Evolutionary conservation across 257 asterid species (phyloP).

Genomic region (Penstemon newberryi): DNA sequence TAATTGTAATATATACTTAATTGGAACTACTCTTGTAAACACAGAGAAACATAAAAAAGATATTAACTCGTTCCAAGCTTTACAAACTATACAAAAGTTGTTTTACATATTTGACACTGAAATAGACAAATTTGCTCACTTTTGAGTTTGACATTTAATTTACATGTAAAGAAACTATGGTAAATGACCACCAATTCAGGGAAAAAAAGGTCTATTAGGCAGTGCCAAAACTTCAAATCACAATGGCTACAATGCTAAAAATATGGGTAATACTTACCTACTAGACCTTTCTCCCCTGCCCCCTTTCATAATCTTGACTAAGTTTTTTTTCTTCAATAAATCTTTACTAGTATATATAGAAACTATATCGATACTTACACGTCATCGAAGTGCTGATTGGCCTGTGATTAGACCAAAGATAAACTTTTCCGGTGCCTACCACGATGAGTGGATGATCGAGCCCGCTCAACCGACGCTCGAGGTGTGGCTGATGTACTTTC

Average conservation of each 20-base stretch:
- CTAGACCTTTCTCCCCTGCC: neutral
- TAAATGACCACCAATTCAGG: constrained; percentile 4
- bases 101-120: no score
- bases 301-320: neutral
- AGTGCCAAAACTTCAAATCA: neutral
- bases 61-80: no score
- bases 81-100: no score
- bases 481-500: constrained; percentile 66
- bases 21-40: no score
- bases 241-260: neutral
- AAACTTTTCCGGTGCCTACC: constrained; percentile 59
- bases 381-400: neutral
- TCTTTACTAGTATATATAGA: neutral
- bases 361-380: neutral
- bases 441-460: constrained; percentile 38
- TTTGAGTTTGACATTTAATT: no score
- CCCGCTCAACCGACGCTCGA: constrained; percentile 62
- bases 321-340: neutral
- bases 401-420: constrained; percentile 45
- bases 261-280: constrained; percentile 4
- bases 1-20: no score
- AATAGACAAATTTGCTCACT: no score
- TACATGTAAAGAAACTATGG: no score
- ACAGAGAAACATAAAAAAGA: no score
- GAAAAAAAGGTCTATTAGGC: constrained; percentile 3